Conservation (phyloP, 176 grass and related monocot species). For the Ensete glaucum region DNA sequence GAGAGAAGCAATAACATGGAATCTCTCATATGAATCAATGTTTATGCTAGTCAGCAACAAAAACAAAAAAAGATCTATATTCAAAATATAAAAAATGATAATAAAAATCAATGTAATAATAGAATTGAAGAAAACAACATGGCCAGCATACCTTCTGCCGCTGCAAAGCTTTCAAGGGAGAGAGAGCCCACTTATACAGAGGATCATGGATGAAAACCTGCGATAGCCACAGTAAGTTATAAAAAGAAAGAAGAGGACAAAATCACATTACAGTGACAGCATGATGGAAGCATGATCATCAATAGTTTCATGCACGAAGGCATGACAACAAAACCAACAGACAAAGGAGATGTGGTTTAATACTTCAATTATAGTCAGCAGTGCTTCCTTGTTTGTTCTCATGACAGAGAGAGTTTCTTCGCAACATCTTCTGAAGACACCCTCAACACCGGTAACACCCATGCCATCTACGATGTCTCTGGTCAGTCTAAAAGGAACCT, state of each 20-base stretch:
- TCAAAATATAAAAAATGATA: neutral
- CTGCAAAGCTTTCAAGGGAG: constrained; percentile 90
- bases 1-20: neutral
- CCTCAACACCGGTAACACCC: constrained; percentile 88
- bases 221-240: neutral
- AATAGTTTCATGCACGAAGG: neutral
- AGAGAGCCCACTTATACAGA: constrained; percentile 99
- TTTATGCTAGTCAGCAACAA: neutral
- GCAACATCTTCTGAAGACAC: constrained; percentile 91
- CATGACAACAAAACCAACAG: constrained; percentile 6
- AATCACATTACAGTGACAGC: too few species aligned
- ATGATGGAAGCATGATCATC: too few species aligned
- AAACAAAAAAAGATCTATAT: constrained; percentile 1
- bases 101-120: neutral
- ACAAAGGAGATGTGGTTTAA: neutral
- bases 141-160: constrained; percentile 61
- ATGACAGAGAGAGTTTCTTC: constrained; percentile 94
- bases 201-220: constrained; percentile 94
- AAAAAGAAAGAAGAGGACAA: neutral
- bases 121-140: neutral
- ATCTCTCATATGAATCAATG: neutral
- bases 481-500: constrained; percentile 87
- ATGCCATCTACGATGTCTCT: constrained; percentile 90
- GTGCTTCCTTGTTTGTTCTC: constrained; percentile 83
- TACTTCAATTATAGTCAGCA: constrained; percentile 95